Evolutionary conservation across 129 eudicot genomes (phyloP), one percentile per base, ranked within the genome.

Genomic region (Oenanthe sinensis): DNA sequence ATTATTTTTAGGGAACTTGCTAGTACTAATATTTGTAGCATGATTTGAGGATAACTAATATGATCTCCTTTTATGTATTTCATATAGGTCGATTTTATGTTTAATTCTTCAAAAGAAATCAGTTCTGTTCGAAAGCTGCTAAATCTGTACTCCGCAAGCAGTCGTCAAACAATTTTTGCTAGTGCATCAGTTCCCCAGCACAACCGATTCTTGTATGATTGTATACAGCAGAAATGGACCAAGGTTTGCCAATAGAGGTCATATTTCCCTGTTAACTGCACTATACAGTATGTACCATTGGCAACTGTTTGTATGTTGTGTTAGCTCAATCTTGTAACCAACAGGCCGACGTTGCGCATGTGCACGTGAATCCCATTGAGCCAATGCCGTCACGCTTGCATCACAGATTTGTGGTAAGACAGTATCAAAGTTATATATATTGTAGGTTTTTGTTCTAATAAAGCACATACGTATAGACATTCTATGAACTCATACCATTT

Each of bases 151-250:
- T 89, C 98, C 5, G 85, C 96, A 68, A 86, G 79, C 84, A 76
- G 75, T 48, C 96, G 96, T 28, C 98, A 95, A 82, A 91, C 98
- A 39, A 72, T 95, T 54, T 90, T 95, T 82, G 98, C 98, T 39
- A 95, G 97, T 84, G 98, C 98, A 73, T 91, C 98, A 52, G 89
- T 95, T 72, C 98, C 98, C 24, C 97, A 91, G 84, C 98, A 91
- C 84, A 91, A 82, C 22, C 92, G 92, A 46, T 95, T 95, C 86
- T 28, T 90, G 39, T 82, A 88, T 46, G 97, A 95, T 81, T 95
- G 98, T 79, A 89, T 90, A 75, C 97, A 91, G 83, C 96, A 91
- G 74, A 95, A 95, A 82, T 95, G 98, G 98, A 95, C 98, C 80
- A 95, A 91, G 98, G 98, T 95, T 55, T 73, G 85, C 79, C 45